phyloP scores from a whole-genome alignment of 768 basidiomycete species.

The Trametes punicea region DNA sequence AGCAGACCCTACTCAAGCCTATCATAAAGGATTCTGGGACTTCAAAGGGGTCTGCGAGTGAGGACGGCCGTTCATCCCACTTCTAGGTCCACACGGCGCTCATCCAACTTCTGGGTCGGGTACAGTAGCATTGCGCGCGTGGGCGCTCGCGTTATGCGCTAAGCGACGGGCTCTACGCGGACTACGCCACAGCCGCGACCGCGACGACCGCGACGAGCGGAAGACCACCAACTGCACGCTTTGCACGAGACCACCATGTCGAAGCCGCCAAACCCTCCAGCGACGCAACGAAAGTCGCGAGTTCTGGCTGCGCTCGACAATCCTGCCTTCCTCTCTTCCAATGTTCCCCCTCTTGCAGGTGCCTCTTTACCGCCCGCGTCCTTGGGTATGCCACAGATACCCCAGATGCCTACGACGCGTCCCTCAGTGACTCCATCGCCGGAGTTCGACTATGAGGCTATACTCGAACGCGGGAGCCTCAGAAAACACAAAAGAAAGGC shows the following conservation, averaged over 20 bases:
- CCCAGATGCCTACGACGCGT: neutral
- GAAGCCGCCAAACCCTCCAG: slow-evolving; percentile 4
- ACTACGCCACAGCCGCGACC: slow-evolving; percentile 1
- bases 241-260: slow-evolving; percentile 3
- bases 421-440: neutral
- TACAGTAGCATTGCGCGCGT: too few species aligned
- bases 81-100: too few species aligned
- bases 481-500: neutral
- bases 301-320: slow-evolving; percentile 25
- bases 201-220: neutral
- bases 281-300: slow-evolving; percentile 14
- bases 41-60: too few species aligned
- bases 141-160: neutral
- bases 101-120: too few species aligned
- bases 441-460: neutral
- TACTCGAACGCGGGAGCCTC: neutral
- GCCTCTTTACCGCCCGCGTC: slow-evolving; percentile 3
- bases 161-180: neutral
- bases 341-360: neutral
- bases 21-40: too few species aligned
- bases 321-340: slow-evolving; percentile 6
- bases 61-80: too few species aligned
- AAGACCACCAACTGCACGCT: neutral
- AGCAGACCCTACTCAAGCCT: too few species aligned
- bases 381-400: slow-evolving; percentile 1